Evolutionary conservation across 2,329 filamentous ascomycete species (phyloP), one percentile per base, ranked within the genome.

Genomic region (Rutstroemia sp.): DNA sequence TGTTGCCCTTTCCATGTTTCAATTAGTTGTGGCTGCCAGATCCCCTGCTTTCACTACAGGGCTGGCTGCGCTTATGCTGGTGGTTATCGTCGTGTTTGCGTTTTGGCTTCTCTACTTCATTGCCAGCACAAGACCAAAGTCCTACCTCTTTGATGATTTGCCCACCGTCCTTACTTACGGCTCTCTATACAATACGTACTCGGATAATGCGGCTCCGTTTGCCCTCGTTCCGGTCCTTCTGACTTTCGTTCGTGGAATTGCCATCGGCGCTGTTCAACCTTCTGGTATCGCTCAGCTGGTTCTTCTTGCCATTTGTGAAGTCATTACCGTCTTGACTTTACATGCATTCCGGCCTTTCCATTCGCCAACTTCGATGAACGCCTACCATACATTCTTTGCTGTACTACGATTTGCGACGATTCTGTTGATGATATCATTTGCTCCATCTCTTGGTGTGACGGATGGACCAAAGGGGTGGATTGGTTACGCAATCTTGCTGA

Each of bases 131-230:
- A 85, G 88, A 61, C 92, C 92, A 5, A 86, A 91, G 59, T 88
- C 90, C 1, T 87, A 90, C 63, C 78, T 99, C 9, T 99, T 96
- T 69, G 94, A 99, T 71, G 91, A 97, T 67, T 78, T 99, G 49
- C 84, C 90, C 6, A 96, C 90, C 0, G 84, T 97, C 8, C 78
- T 99, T 2, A 79, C 90, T 1, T 97, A 96, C 65, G 94, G 94
- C 0, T 90, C 94, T 5, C 76, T 99, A 7, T 99, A 99, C 73
- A 99, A 99, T 73, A 99, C 94, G 0, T 97, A 95, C 70, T 94
- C 89, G 23, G 94, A 99, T 70, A 88, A 92, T 69, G 90, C 91
- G 0, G 89, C 92, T 7, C 85, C 89, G 0, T 99, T 95, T 71
- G 91, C 92, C 6, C 78, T 96, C 44, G 84, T 96, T 19, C 92